Base-by-base conservation (phyloP, 441 rosid genomes). In the Erodium texanum region DNA sequence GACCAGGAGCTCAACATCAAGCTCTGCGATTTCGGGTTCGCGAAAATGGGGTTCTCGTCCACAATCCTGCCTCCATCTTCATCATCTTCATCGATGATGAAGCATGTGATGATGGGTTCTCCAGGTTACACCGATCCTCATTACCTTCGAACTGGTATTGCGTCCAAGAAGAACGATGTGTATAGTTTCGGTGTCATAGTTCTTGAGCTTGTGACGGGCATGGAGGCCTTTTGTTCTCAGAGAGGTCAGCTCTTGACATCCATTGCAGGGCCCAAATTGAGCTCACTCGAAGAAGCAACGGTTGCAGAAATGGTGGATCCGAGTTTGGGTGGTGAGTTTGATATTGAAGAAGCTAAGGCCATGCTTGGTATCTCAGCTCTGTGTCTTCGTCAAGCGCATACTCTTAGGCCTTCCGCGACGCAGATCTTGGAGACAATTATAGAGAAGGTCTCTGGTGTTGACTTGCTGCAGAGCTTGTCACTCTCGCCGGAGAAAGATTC, bases 111-210 rank as follows among this genome's bases (percentile, higher is more conserved):
- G 89, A 75, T 89, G 50, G 97, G 97, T 0, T 92, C 97, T 66
- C 96, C 90, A 0, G 97, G 96, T n/a, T 92, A 92, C 74, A 87
- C 91, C 0, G 97, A 92, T 66, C 97, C 97, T 8, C 89, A 85
- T 45, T 92, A 87, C 80, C 75, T 89, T 29, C 80, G 84, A 66
- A 89, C 93, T 0, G 98, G 98, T 22, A 77, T 89, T 9, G 86
- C 91, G 3, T 89, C 96, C 0, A 88, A 88, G 79, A 92, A 87
- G 80, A 92, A 85, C 71, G 96, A 89, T 29, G 78, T 92, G 67
- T 92, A 86, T 77, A 84, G 96, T 70, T 85, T 74, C 50, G 98
- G 98, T 14, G 98, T 92, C 20, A 71, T 89, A 45, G 54, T 88
- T 64, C 73, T 92, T 29, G 98, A 89, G 74, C 82, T 92, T 11